Base-by-base conservation (phyloP, 352 stramenopile genomes). In the Phytopythium montanum region DNA sequence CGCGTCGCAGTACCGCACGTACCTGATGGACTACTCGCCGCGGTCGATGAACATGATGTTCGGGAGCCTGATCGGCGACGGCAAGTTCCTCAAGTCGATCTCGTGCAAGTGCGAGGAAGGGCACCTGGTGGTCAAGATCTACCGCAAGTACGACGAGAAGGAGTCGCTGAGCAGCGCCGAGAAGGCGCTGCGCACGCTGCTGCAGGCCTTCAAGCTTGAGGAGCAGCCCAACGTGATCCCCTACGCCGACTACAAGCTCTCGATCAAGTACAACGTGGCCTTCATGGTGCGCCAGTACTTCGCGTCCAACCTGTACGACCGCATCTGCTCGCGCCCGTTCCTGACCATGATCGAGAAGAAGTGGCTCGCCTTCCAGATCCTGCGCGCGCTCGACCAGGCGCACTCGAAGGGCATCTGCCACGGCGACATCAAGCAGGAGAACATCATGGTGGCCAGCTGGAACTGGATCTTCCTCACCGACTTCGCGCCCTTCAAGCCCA, bases 351-450 rank as follows among this genome's bases (percentile, higher is more conserved):
- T 98, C 58, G 96, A 99, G 79, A 98, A 99, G 74, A 95, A 97
- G 36, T 99, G 96, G 95, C 97, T 99, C 44, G 82, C 92, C 7
- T 99, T 98, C 74, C 97, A 99, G 72, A 81, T 99, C 54, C 66
- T 99, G 3, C 73, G 87, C 49, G 96, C 96, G 19, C 69, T 99
- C 12, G 89, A 98, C 59, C 88, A 98, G 64, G 92, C 94, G 48
- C 96, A 99, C 66, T 72, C 78, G 18, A 94, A 88, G 26, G 90
- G 87, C 1, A 90, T 99, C 31, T 96, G 90, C 58, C 97, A 99
- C 69, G 97, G 97, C 50, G 97, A 99, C 68, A 92, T 99, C 53
- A 99, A 98, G 60, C 92, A 96, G 54, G 96, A 99, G 69, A 99
- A 99, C 79, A 87, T 99, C 65, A 96, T 98, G 67, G 80, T 99